Percentiles rank a stretch among this genome's conserved stretches.
phyloP scores from a whole-genome alignment of 2,329 filamentous ascomycete species.

The Fusarium mexicanum region DNA sequence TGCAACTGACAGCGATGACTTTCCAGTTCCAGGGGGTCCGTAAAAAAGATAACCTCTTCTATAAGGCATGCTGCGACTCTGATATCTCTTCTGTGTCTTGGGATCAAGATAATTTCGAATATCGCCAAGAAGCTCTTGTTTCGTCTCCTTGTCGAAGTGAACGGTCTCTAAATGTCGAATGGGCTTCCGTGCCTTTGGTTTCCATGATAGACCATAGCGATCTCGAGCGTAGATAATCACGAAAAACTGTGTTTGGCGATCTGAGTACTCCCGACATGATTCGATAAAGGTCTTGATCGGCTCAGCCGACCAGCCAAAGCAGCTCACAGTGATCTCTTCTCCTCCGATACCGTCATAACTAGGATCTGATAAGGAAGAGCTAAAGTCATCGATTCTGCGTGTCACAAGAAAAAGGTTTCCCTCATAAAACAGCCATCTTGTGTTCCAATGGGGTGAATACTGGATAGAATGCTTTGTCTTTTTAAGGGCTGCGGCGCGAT shows the following conservation, averaged over 20 bases:
- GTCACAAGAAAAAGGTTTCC: constrained; percentile 57
- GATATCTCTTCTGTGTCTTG: constrained; percentile 65
- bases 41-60: constrained; percentile 69
- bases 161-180: constrained; percentile 62
- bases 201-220: constrained; percentile 58
- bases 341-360: constrained; percentile 58
- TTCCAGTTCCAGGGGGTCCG: constrained; percentile 70
- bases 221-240: constrained; percentile 60
- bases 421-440: constrained; percentile 60
- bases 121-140: constrained; percentile 59
- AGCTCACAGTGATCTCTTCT: constrained; percentile 59
- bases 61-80: constrained; percentile 59
- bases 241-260: constrained; percentile 59
- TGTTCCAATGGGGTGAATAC: constrained; percentile 57
- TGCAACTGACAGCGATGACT: constrained; percentile 65
- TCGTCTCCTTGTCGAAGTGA: constrained; percentile 58
- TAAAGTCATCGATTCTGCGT: constrained; percentile 53
- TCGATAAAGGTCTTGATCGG: constrained; percentile 59
- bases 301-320: constrained; percentile 60
- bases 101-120: constrained; percentile 63
- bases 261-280: constrained; percentile 58
- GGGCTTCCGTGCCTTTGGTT: constrained; percentile 59
- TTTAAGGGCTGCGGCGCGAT: constrained; percentile 53
- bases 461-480: constrained; percentile 54
- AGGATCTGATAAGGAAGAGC: constrained; percentile 51